A percentile compares a stretch with the other conserved stretches of the same genome.
Conservation (phyloP, 1,139 yeast genomes). For the Blastobotrys buckinghamii region DNA sequence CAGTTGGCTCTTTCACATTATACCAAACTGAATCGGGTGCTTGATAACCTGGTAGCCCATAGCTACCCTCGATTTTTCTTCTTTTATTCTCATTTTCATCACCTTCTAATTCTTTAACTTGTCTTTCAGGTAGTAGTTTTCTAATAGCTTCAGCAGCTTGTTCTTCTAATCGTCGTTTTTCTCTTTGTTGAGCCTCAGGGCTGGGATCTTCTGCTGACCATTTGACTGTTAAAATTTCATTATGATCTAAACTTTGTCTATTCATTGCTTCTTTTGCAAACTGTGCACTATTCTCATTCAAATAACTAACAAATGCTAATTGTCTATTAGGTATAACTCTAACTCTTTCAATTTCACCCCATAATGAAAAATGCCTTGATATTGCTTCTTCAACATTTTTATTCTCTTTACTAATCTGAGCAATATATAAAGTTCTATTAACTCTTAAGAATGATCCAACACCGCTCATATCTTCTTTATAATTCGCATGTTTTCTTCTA, state of each 20-base stretch:
- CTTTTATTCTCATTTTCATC: slow-evolving; percentile 16
- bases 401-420: slow-evolving; percentile 48
- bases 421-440: slow-evolving; percentile 74
- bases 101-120: slow-evolving; percentile 26
- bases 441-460: slow-evolving; percentile 72
- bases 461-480: slow-evolving; percentile 92
- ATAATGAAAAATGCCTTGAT: slow-evolving; percentile 56
- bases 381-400: slow-evolving; percentile 40
- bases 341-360: slow-evolving; percentile 69
- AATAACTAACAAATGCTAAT: slow-evolving; percentile 75
- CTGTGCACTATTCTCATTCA: slow-evolving; percentile 69
- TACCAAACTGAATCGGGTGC: slow-evolving; percentile 25
- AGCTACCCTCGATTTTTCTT: slow-evolving; percentile 10
- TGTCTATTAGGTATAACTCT: slow-evolving; percentile 57
- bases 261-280: slow-evolving; percentile 94
- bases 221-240: slow-evolving; percentile 61
- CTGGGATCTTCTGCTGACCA: slow-evolving; percentile 94
- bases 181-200: slow-evolving; percentile 55
- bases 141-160: slow-evolving; percentile 38
- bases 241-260: slow-evolving; percentile 57
- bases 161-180: slow-evolving; percentile 36
- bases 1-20: slow-evolving; percentile 2
- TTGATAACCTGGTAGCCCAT: slow-evolving; percentile 23
- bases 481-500: slow-evolving; percentile 74
- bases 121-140: slow-evolving; percentile 29